phyloP scores from a whole-genome alignment of 1,139 yeast genomes.

The Blastobotrys ciferrii region DNA sequence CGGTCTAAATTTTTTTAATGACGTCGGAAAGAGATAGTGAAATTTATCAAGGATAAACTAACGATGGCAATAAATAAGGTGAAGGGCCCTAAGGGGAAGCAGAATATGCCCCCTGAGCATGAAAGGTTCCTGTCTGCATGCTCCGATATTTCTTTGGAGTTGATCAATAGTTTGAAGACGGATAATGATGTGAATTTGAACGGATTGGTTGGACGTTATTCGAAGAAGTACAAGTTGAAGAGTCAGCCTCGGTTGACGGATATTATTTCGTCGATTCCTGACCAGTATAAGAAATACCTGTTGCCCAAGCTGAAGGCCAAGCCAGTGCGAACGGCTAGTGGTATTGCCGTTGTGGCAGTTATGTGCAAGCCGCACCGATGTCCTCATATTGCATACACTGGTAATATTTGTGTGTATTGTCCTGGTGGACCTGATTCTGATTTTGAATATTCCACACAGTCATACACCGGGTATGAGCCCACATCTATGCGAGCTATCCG shows the following conservation, averaged over 20 bases:
- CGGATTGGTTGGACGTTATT: conserved; percentile 79
- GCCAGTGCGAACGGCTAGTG: conserved; percentile 98
- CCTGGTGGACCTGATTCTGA: conserved; percentile 99
- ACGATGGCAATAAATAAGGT: conserved; percentile 8
- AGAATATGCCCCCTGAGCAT: conserved; percentile 53
- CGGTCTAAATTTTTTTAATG: neutral
- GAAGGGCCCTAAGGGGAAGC: conserved; percentile 32
- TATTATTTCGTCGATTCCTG: conserved; percentile 92
- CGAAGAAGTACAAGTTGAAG: conserved; percentile 86
- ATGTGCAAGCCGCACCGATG: conserved; percentile 99
- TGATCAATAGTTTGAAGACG: conserved; percentile 72
- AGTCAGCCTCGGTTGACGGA: conserved; percentile 95
- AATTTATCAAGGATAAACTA: neutral
- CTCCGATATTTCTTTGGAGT: conserved; percentile 85
- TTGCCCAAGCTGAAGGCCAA: conserved; percentile 94
- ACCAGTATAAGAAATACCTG: conserved; percentile 86
- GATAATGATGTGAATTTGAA: conserved; percentile 84
- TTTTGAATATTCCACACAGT: conserved; percentile 95
- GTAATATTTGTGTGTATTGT: conserved; percentile 96
- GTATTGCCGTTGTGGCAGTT: conserved; percentile 96
- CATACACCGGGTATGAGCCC: conserved; percentile 98
- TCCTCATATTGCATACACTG: conserved; percentile 98
- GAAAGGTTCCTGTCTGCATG: conserved; percentile 92
- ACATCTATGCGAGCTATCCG: conserved; percentile 98
- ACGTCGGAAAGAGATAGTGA: too few relatives aligned